Conservation (phyloP, 305 asterid genomes). For the Galium porrigens region DNA sequence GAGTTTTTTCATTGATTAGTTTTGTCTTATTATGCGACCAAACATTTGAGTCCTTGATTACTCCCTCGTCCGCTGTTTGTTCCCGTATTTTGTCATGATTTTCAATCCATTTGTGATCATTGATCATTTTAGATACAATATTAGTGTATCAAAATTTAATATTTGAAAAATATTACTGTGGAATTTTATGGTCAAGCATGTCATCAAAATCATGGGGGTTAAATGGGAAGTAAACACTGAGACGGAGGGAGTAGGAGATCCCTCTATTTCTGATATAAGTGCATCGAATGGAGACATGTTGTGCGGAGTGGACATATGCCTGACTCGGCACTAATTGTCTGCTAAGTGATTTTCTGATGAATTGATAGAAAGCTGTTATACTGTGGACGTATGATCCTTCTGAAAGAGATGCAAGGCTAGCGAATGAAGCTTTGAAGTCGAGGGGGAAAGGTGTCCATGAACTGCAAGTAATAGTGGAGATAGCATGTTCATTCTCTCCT, state of each 20-base stretch:
- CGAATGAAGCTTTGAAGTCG: conserved; percentile 42
- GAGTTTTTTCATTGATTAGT: not conserved
- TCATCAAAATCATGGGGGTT: too few relatives aligned
- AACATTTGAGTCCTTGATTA: not conserved
- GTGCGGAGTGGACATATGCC: too few relatives aligned
- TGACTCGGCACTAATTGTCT: not conserved
- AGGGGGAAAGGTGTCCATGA: conserved; percentile 30
- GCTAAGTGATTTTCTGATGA: not conserved
- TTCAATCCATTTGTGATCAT: not conserved
- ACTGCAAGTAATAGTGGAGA: conserved; percentile 60
- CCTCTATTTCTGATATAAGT: not conserved
- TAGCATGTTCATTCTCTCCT: conserved; percentile 64
- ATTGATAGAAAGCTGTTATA: conserved; percentile 47
- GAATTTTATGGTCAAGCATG: too few relatives aligned
- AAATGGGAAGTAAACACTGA: too few relatives aligned
- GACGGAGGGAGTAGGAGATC: too few relatives aligned
- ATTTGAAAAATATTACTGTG: too few relatives aligned
- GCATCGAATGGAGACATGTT: not conserved
- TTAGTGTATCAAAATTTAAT: too few relatives aligned
- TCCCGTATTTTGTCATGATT: not conserved
- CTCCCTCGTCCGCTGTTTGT: not conserved
- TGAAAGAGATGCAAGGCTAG: conserved; percentile 70
- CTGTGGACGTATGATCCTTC: conserved; percentile 59
- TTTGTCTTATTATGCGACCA: not conserved
- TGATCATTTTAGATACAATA: too few relatives aligned